A percentile compares a stretch with the other conserved stretches of the same genome.
Evolutionary conservation across 345 rosid genomes (phyloP).

Genomic region (Carallia brachiata): DNA sequence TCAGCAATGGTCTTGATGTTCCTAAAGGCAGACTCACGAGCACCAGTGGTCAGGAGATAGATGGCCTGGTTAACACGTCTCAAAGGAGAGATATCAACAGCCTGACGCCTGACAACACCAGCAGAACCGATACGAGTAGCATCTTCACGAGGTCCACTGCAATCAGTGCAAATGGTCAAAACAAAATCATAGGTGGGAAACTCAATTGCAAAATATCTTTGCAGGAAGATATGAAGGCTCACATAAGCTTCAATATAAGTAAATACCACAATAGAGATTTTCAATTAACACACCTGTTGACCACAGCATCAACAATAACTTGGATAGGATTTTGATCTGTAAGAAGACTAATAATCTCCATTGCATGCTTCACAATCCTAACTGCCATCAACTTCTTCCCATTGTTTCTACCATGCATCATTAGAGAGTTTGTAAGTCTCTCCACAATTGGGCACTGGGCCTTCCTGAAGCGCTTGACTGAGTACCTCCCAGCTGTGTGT

Average conservation of each 20-base stretch:
- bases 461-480: slow-evolving; percentile 22
- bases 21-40: slow-evolving; percentile 22
- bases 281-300: slow-evolving; percentile 9
- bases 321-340: slow-evolving; percentile 19
- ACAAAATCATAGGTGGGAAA: not conserved
- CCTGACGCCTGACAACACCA: slow-evolving; percentile 24
- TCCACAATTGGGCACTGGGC: slow-evolving; percentile 25
- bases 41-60: slow-evolving; percentile 21
- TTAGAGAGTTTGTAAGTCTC: slow-evolving; percentile 21
- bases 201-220: too few species aligned
- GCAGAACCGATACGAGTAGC: slow-evolving; percentile 25
- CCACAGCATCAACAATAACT: slow-evolving; percentile 24
- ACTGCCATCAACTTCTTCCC: slow-evolving; percentile 20
- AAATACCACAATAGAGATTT: not conserved
- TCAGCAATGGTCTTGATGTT: slow-evolving; percentile 27
- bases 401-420: slow-evolving; percentile 25
- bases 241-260: too few species aligned
- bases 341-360: slow-evolving; percentile 19
- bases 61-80: slow-evolving; percentile 22
- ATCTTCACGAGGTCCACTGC: slow-evolving; percentile 22
- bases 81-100: slow-evolving; percentile 21
- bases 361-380: slow-evolving; percentile 19
- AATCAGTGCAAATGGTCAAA: not conserved
- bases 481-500: slow-evolving; percentile 24
- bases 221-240: too few species aligned